These are phyloP conservation scores for Sphagnurus paluster DNA, from an alignment of 1,284 basidiomycete genomes.

Conservation along the genomic window DNA sequence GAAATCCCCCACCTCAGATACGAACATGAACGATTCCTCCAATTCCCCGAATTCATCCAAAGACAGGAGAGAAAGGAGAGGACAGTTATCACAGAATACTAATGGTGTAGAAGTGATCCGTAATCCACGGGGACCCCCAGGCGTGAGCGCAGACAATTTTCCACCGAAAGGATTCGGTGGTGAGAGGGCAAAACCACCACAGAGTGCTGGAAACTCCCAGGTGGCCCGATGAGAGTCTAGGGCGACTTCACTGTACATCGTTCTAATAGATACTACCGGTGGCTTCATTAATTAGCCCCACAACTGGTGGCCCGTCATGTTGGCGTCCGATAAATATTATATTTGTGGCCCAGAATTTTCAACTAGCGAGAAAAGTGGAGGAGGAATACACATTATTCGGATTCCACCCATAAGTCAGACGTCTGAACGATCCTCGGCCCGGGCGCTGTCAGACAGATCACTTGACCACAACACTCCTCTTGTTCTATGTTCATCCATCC, in stretches of 20 bases:
- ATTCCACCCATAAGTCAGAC: too few relatives aligned
- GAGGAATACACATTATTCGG: too few relatives aligned
- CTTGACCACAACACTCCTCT: too few relatives aligned
- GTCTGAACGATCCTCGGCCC: too few relatives aligned
- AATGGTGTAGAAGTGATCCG: conserved; percentile 11
- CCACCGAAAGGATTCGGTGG: conserved; percentile 11
- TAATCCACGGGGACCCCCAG: conserved; percentile 17
- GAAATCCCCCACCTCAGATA: neutral
- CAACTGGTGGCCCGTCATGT: too few relatives aligned
- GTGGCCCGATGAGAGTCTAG: neutral
- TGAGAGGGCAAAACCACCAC: conserved; percentile 7
- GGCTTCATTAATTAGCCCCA: too few relatives aligned
- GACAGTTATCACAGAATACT: neutral
- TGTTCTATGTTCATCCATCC: too few relatives aligned
- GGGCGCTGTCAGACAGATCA: too few relatives aligned
- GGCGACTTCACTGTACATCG: neutral
- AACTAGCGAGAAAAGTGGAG: too few relatives aligned
- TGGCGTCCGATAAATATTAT: too few relatives aligned
- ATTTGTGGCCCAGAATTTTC: too few relatives aligned
- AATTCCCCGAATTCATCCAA: conserved; percentile 1
- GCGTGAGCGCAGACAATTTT: neutral
- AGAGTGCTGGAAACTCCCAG: neutral
- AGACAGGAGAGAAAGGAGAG: conserved; percentile 1
- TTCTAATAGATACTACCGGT: too few relatives aligned
- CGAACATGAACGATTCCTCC: neutral